Percentiles rank a stretch among this genome's conserved stretches.
Evolutionary conservation across 2,329 filamentous ascomycete species (phyloP).

Genomic region (Nemania bipapillata): DNA sequence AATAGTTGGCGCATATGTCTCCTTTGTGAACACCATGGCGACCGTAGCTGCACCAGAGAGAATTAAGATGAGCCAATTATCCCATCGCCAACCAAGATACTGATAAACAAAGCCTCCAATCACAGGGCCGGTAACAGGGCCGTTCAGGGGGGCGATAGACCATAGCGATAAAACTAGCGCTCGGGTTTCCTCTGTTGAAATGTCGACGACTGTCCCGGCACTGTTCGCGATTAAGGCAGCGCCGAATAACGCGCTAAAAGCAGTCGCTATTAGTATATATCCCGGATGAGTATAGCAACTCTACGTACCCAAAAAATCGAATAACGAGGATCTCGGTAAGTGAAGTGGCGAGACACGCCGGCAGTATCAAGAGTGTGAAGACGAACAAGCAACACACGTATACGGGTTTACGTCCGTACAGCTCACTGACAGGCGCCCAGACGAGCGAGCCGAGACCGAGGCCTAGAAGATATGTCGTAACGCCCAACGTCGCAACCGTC

Average conservation of each 20-base stretch:
- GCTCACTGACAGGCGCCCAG: conserved; percentile 77
- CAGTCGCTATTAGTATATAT: conserved; percentile 42
- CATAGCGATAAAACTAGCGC: conserved; percentile 86
- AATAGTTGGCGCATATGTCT: conserved; percentile 80
- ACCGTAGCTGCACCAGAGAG: conserved; percentile 70
- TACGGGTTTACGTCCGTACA: conserved; percentile 74
- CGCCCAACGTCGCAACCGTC: conserved; percentile 75
- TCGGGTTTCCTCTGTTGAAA: conserved; percentile 81
- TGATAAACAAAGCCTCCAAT: conserved; percentile 84
- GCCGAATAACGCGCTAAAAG: conserved; percentile 70
- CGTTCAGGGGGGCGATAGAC: conserved; percentile 86
- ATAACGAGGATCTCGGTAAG: conserved; percentile 75
- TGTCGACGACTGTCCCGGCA: conserved; percentile 84
- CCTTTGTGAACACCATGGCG: conserved; percentile 70
- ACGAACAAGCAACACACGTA: conserved; percentile 73
- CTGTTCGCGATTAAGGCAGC: conserved; percentile 85
- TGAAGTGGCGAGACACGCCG: conserved; percentile 75
- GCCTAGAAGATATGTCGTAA: conserved; percentile 82
- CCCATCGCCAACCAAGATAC: conserved; percentile 87
- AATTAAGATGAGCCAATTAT: conserved; percentile 82
- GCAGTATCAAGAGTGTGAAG: conserved; percentile 76
- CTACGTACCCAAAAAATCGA: conserved; percentile 74
- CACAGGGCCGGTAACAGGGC: conserved; percentile 67
- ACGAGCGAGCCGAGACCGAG: conserved; percentile 77
- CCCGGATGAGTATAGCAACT: neutral